Evolutionary conservation across 352 stramenopile species (phyloP).

Genomic region (Phytopythium ostracodes): DNA sequence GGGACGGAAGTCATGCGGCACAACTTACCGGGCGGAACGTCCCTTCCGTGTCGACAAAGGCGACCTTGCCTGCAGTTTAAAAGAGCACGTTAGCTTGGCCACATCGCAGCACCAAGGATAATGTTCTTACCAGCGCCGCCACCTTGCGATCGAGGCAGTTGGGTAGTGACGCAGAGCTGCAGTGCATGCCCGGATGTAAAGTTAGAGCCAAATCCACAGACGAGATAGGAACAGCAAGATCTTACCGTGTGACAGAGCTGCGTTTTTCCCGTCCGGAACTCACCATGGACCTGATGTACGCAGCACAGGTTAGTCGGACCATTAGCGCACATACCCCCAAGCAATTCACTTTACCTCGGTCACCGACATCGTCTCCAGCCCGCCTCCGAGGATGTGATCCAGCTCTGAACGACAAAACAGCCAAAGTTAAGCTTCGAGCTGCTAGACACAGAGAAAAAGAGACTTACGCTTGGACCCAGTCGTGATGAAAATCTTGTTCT

Average conservation of each 20-base stretch:
- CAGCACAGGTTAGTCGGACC: not conserved
- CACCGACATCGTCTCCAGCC: conserved; percentile 88
- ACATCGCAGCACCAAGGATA: not conserved
- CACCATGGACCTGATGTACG: conserved; percentile 72
- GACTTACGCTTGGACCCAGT: conserved; percentile 64
- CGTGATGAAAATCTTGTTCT: conserved; percentile 74
- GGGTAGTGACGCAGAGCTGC: conserved; percentile 70
- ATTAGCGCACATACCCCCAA: not conserved
- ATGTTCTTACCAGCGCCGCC: conserved; percentile 61
- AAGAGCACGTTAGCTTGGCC: not conserved
- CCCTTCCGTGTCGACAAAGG: conserved; percentile 90
- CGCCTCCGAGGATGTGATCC: conserved; percentile 81
- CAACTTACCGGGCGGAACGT: conserved; percentile 83
- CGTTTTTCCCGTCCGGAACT: conserved; percentile 94
- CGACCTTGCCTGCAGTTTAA: conserved; percentile 58
- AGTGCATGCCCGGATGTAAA: not conserved
- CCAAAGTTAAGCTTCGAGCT: conserved; percentile 4
- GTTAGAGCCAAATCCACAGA: not conserved
- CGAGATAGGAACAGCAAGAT: not conserved
- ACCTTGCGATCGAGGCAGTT: conserved; percentile 82
- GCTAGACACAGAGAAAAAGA: too few relatives aligned
- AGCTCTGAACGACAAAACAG: conserved; percentile 40
- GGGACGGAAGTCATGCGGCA: not conserved
- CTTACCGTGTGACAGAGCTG: conserved; percentile 91
- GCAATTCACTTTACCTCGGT: conserved; percentile 89